Evolutionary conservation across 257 asterid species (phyloP).

Genomic region (Mitragyna speciosa): DNA sequence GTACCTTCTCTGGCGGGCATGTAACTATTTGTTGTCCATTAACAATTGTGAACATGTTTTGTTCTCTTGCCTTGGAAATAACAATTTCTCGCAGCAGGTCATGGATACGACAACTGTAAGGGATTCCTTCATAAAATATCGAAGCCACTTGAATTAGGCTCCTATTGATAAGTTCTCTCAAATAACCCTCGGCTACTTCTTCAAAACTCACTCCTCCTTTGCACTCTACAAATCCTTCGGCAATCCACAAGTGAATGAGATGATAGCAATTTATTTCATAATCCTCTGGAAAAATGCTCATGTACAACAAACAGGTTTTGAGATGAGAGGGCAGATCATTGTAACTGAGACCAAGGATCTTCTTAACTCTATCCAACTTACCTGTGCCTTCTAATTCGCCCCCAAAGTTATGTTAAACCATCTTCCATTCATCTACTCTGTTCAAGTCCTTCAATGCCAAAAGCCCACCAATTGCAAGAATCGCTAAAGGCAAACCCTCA

Average conservation of each 20-base stretch:
- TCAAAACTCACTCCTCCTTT: not conserved
- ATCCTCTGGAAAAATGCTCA: slow-evolving; percentile 7
- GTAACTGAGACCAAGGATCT: slow-evolving; percentile 21
- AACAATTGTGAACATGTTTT: slow-evolving; percentile 8
- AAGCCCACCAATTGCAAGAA: slow-evolving; percentile 24
- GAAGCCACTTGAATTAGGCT: not conserved
- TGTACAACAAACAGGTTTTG: slow-evolving; percentile 17
- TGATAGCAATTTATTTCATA: not conserved
- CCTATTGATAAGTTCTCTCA: not conserved
- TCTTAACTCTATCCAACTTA: slow-evolving; percentile 12
- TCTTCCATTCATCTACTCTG: slow-evolving; percentile 19
- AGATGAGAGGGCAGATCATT: slow-evolving; percentile 22
- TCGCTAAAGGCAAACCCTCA: slow-evolving; percentile 21
- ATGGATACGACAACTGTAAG: not conserved
- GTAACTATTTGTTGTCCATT: not conserved
- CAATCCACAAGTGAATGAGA: not conserved
- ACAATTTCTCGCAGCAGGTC: slow-evolving; percentile 16
- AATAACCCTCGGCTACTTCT: not conserved
- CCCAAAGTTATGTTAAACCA: slow-evolving; percentile 1
- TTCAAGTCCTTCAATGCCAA: slow-evolving; percentile 15
- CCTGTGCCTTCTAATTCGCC: slow-evolving; percentile 16
- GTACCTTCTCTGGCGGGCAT: not conserved
- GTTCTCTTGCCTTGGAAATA: slow-evolving; percentile 15
- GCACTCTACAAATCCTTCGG: not conserved
- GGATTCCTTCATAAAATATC: not conserved